phyloP scores from a whole-genome alignment of 106 monocot genomes.

The Alisma plantagoaquatica region DNA sequence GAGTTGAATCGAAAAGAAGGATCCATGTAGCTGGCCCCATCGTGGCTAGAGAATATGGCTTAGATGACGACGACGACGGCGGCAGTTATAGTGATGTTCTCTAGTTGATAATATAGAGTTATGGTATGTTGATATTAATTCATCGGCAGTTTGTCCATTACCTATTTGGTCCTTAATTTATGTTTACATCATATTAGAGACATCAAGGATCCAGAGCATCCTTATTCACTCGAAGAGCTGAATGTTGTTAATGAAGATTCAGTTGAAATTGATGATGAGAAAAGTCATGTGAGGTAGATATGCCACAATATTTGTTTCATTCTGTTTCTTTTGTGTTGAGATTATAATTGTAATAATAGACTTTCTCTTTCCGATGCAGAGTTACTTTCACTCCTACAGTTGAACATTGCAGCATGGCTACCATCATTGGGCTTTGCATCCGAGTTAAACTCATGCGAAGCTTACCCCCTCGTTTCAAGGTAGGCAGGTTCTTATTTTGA shows the following conservation, averaged over 20 bases:
- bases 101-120: too few species aligned
- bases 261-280: constrained; percentile 57
- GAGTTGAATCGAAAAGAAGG: too few species aligned
- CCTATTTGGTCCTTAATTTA: too few species aligned
- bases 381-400: constrained; percentile 95
- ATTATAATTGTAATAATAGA: neutral
- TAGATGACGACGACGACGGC: too few species aligned
- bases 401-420: constrained; percentile 98
- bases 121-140: too few species aligned
- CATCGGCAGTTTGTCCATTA: too few species aligned
- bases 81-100: too few species aligned
- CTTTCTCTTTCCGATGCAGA: constrained; percentile 27
- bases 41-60: too few species aligned
- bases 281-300: constrained; percentile 55
- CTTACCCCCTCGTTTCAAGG: constrained; percentile 91
- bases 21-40: too few species aligned
- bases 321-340: neutral
- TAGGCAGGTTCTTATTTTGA: constrained; percentile 13
- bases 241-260: constrained; percentile 88
- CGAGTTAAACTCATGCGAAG: constrained; percentile 95
- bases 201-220: constrained; percentile 96
- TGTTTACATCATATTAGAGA: constrained; percentile 96
- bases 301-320: constrained; percentile 3
- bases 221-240: constrained; percentile 84
- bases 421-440: constrained; percentile 86